Percentiles rank a stretch among this genome's conserved stretches.
Conservation (phyloP, 1,284 basidiomycete genomes). For the Cronartium quercuum region DNA sequence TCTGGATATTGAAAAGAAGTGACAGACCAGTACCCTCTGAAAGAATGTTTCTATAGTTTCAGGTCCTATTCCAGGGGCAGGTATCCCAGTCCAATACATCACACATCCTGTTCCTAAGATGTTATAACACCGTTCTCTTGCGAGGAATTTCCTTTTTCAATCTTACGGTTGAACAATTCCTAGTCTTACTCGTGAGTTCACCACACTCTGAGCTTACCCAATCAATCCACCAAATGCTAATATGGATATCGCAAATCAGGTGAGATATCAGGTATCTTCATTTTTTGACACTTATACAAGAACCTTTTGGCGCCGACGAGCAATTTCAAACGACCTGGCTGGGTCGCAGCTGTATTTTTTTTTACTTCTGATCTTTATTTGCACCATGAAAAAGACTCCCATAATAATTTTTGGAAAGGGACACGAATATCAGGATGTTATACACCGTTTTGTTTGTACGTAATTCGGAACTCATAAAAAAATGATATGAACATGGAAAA, state of each 20-base stretch:
- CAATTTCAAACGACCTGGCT: conserved; percentile 18
- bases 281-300: background rate
- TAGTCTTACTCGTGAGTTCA: conserved; percentile 16
- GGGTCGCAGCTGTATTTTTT: background rate
- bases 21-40: conserved; percentile 1
- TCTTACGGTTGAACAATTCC: conserved; percentile 5
- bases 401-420: conserved; percentile 12
- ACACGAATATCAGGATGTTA: conserved; percentile 11
- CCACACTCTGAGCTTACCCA: background rate
- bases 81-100: background rate
- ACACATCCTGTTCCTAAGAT: background rate
- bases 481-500: too few relatives aligned
- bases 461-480: too few relatives aligned
- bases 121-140: background rate
- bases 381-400: conserved; percentile 22
- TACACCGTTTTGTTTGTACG: conserved; percentile 13
- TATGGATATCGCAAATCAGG: background rate
- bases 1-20: conserved; percentile 11
- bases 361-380: conserved; percentile 5
- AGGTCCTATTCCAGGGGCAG: background rate
- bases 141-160: background rate
- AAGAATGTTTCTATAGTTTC: background rate
- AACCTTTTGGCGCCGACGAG: background rate
- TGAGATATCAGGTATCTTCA: background rate
- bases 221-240: background rate